Base-by-base conservation (phyloP, 2,329 filamentous ascomycete genomes). In the Venturia effusa region DNA sequence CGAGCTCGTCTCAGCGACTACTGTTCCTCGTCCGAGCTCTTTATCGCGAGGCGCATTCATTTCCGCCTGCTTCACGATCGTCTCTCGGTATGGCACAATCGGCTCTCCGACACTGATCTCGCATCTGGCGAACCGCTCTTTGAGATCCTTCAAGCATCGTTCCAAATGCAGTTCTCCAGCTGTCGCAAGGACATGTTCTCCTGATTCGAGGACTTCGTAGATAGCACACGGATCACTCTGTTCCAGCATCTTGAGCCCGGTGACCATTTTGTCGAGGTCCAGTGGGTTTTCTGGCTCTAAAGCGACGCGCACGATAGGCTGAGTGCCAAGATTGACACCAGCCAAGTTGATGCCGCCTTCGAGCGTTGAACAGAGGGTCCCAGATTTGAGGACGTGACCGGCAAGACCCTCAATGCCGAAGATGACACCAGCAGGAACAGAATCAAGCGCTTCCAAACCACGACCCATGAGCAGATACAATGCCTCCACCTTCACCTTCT, bases 381-480 rank as follows among this genome's bases (percentile, higher is more conserved):
- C 94, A 0, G 92, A 95, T 74, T 99, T 99, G 63, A 99, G 81
- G n/a, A 99, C 88, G 66, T 93, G 88, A 19, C 92, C 93, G 71
- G 94, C 92, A 0, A 99, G 83, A 1, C 94, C 94, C 39, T 88
- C 91, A 63, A 99, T 94, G 30, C 94, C 94, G 71, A 99, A 97
- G 4, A 99, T 89, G 8, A 96, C 92, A 54, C 94, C 94, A 0
- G 94, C 93, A 6, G 93, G 93, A 0, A 97, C 93, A 0, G 88
- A 88, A 19, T 85, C 83, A 0, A 99, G 83, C 1, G 88, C 83
- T 71, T 97, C 93, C 4, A 99, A 79, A 65, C 88, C 88, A 65
- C 93, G 84, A 37, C 94, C 94, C 94, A 99, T 99, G 63, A 99
- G 85, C 73, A 99, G 87, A 75, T 99, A 99, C 2, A 99, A 80